phyloP scores from a whole-genome alignment of 495 filamentous ascomycete genomes.

The Penicillium bovifimosum region DNA sequence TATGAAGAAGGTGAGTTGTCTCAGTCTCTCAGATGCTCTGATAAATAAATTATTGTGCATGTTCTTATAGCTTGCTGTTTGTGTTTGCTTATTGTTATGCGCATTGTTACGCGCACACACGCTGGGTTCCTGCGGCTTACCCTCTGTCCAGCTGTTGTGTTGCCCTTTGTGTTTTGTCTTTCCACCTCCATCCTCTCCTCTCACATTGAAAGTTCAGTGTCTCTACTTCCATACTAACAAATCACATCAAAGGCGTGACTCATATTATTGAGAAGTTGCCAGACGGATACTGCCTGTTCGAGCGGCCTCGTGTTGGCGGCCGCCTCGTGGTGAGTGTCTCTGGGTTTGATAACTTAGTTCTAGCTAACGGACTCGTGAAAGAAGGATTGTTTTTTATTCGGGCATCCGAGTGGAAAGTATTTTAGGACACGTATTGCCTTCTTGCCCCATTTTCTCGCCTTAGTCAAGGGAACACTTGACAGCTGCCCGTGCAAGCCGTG shows the following conservation, averaged over 20 bases:
- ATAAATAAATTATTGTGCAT: not conserved
- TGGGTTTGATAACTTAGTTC: not conserved
- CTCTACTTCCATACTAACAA: constrained; percentile 1
- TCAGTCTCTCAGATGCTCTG: not conserved
- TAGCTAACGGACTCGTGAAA: constrained; percentile 13
- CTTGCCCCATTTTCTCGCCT: constrained; percentile 48
- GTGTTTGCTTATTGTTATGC: no score
- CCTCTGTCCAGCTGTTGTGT: not conserved
- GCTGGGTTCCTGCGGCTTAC: not conserved
- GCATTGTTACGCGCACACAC: not conserved
- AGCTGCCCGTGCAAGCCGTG: constrained; percentile 39
- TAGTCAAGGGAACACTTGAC: not conserved
- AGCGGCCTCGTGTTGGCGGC: constrained; percentile 37
- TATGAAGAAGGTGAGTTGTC: constrained; percentile 31
- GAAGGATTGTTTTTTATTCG: constrained; percentile 50
- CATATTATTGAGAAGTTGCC: constrained; percentile 52
- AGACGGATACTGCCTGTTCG: constrained; percentile 47
- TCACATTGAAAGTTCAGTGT: not conserved
- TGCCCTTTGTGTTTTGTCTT: not conserved
- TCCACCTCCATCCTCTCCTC: not conserved
- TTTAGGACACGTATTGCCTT: constrained; percentile 51
- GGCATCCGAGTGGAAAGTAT: constrained; percentile 46
- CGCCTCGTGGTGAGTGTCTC: constrained; percentile 27
- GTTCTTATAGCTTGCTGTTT: not conserved
- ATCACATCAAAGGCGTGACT: constrained; percentile 27